Conservation (phyloP, 2,329 filamentous ascomycete species). For the Sporothrix humicola region DNA sequence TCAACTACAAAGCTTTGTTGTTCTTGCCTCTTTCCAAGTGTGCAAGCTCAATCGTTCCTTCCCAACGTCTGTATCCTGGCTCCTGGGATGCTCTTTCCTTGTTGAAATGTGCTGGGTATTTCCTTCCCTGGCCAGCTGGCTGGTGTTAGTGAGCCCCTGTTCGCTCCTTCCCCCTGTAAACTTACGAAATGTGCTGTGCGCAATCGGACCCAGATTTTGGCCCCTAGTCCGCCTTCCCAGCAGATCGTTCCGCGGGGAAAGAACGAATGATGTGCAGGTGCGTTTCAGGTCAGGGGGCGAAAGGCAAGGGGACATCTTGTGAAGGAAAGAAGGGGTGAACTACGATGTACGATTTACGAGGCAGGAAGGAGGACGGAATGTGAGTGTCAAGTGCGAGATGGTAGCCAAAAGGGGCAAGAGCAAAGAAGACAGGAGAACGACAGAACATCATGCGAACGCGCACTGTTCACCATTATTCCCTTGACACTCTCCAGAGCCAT, state of each 20-base stretch:
- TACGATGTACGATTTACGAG: no score
- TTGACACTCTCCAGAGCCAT: neutral
- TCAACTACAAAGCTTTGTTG: neutral
- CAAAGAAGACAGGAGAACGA: neutral
- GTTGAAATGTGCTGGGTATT: neutral
- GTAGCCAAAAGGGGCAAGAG: slow-evolving; percentile 25
- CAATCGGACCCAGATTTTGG: slow-evolving; percentile 16
- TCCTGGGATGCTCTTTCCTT: slow-evolving; percentile 26
- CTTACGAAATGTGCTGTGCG: slow-evolving; percentile 14
- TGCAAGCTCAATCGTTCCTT: neutral
- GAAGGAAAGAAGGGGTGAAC: slow-evolving; percentile 6
- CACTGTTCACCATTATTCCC: neutral
- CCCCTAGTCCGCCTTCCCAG: neutral
- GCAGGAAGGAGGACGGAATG: neutral
- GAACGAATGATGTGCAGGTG: slow-evolving; percentile 30
- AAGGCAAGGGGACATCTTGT: neutral
- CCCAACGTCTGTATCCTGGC: neutral
- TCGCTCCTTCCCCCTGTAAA: slow-evolving; percentile 7
- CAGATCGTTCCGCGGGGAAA: slow-evolving; percentile 17
- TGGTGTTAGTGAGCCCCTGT: slow-evolving; percentile 10
- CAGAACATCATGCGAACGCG: neutral
- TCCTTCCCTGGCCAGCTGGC: neutral
- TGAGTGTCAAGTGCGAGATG: neutral
- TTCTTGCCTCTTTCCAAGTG: neutral
- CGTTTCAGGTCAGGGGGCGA: slow-evolving; percentile 16